Evolutionary conservation across 1,139 yeast species (phyloP).

Genomic region (Saccharomyces hybrid): DNA sequence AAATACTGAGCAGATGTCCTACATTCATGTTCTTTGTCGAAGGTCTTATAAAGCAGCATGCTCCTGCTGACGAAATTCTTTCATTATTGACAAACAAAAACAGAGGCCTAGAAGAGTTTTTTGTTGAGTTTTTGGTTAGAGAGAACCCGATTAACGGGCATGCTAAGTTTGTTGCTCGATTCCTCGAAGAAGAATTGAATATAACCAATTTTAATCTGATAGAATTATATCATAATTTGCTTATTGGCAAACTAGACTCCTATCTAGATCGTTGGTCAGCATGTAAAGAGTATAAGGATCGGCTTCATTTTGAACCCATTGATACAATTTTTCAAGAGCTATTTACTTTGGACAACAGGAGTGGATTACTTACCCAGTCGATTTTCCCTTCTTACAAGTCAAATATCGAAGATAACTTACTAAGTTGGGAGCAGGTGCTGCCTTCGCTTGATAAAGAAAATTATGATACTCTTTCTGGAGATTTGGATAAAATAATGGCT

Average conservation of each 20-base stretch:
- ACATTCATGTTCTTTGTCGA: conserved; percentile 40
- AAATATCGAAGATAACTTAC: conserved; percentile 29
- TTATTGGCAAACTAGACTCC: conserved; percentile 21
- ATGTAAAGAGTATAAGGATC: conserved; percentile 15
- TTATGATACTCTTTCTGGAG: conserved; percentile 8
- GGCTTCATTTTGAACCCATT: conserved; percentile 26
- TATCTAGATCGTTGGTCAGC: conserved; percentile 26
- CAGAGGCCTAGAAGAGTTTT: conserved; percentile 25
- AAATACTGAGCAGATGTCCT: conserved; percentile 40
- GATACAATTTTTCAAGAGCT: conserved; percentile 31
- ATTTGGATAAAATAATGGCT: conserved; percentile 31
- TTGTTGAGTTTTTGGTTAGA: conserved; percentile 29
- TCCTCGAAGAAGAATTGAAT: conserved; percentile 22
- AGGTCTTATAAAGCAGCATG: conserved; percentile 25
- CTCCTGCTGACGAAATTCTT: conserved; percentile 23
- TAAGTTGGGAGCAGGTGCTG: conserved; percentile 24
- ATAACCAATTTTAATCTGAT: conserved; percentile 27
- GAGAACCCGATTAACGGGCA: conserved; percentile 32
- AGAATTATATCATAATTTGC: conserved; percentile 26
- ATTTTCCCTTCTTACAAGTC: conserved; percentile 27
- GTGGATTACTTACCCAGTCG: conserved; percentile 28
- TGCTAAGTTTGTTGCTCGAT: conserved; percentile 23
- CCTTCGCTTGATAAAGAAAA: conserved; percentile 7
- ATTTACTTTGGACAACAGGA: conserved; percentile 29
- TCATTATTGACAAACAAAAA: conserved; percentile 23